Evolutionary conservation across 768 basidiomycete species (phyloP), one percentile per base, ranked within the genome.

Genomic region (Collybiopsis luxurians): DNA sequence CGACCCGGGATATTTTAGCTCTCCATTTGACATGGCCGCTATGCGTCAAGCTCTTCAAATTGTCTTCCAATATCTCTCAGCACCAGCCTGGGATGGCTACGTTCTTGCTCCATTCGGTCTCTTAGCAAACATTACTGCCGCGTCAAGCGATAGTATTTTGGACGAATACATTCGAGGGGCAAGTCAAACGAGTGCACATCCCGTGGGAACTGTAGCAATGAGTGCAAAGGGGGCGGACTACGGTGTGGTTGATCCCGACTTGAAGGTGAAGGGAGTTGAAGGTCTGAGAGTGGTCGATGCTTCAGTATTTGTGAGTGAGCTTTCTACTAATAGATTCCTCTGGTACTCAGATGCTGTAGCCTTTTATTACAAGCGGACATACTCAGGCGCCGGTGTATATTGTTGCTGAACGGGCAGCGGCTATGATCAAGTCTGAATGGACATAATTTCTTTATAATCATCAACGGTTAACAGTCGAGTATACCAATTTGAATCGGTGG

Each of bases 221-320:
- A 66, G 69, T 1, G 50, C 69, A 0, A 45, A 38, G 34, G 56
- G 59, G 10, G 70, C 69, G 2, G 30, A 31, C 1, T 63, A 49
- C 38, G 74, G 73, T 3, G 75, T 75, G 5, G 69, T 75, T 0
- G 65, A 71, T 63, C 68, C 73, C 3, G 62, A 73, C 50, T 58
- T 78, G 5, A 59, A 49, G 11, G 67, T 78, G 13, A 75, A 75
- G 58, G 67, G 68, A 3, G 64, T 67, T 0, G 46, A 30, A 2
- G 75, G 72, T 6, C 53, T 78, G 49, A 59, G 76, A 10, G 61
- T 78, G 13, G 70, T 76, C 6, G 74, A 78, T 62, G 72, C 73
- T 6, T 73, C 72, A 15, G 64, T 74, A 17, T 60, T 75, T 49
- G 74, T 72, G 43, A 60, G 73, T 42, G n/a, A n/a, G n/a, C 21